Conservation (phyloP, 495 filamentous ascomycete species). For the Annulohypoxylon maeteangense region DNA sequence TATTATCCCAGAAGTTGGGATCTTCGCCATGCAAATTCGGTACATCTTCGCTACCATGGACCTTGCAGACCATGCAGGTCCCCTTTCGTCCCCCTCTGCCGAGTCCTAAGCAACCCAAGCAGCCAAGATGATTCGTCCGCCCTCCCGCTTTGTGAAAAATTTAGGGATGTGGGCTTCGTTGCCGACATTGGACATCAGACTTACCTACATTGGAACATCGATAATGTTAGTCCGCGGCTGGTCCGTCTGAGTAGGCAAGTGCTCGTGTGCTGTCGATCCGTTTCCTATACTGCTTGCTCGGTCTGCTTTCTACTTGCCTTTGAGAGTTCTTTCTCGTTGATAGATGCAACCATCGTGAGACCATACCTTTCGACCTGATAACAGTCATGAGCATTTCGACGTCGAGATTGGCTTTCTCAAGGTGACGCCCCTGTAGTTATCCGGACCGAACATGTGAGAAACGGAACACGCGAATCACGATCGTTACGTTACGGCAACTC, state of each 20-base stretch:
- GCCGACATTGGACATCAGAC: not conserved
- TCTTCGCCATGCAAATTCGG: constrained; percentile 33
- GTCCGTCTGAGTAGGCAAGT: constrained; percentile 22
- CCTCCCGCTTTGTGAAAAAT: constrained; percentile 25
- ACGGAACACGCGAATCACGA: constrained; percentile 35
- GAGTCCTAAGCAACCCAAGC: too few species aligned
- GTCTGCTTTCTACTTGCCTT: constrained; percentile 18
- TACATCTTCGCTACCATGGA: constrained; percentile 12
- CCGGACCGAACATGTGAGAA: constrained; percentile 28
- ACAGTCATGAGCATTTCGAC: constrained; percentile 26
- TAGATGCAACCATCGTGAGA: constrained; percentile 30
- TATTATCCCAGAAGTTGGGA: constrained; percentile 41
- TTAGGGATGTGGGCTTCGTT: constrained; percentile 17
- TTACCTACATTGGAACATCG: not conserved
- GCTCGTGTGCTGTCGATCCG: constrained; percentile 38
- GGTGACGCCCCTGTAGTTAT: constrained; percentile 31
- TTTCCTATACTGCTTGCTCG: constrained; percentile 32
- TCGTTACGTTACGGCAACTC: constrained; percentile 41
- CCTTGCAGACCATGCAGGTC: constrained; percentile 24
- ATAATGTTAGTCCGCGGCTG: constrained; percentile 18
- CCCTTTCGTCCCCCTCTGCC: not conserved
- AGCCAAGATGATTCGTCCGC: constrained; percentile 28
- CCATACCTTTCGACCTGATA: constrained; percentile 23
- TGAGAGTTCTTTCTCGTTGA: constrained; percentile 22
- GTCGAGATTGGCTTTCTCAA: constrained; percentile 35